phyloP scores from a whole-genome alignment of 2,329 filamentous ascomycete genomes.

The Ceratocystiopsis brevicomis region DNA sequence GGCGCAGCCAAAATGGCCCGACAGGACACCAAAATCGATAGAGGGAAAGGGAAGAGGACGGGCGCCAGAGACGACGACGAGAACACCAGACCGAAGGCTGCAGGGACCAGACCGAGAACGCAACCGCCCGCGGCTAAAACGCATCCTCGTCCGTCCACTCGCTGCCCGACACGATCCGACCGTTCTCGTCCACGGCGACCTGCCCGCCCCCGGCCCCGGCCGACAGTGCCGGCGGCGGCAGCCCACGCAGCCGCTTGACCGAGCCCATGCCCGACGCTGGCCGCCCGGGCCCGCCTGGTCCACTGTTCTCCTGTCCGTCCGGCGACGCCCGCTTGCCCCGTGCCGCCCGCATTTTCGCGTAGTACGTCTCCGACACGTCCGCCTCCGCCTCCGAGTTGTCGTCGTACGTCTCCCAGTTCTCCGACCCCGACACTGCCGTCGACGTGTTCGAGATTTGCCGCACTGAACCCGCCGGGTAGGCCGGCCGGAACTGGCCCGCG shows the following conservation, averaged over 20 bases:
- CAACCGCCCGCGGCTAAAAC: slow-evolving; percentile 19
- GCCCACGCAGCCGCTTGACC: slow-evolving; percentile 33
- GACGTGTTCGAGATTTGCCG: slow-evolving; percentile 61
- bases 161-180: slow-evolving; percentile 43
- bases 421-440: slow-evolving; percentile 62
- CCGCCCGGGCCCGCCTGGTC: neutral
- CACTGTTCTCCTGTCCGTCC: slow-evolving; percentile 15
- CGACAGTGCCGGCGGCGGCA: slow-evolving; percentile 25
- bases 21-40: neutral
- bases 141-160: slow-evolving; percentile 50
- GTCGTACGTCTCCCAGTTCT: slow-evolving; percentile 97
- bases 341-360: slow-evolving; percentile 54
- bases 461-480: slow-evolving; percentile 14
- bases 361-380: slow-evolving; percentile 62
- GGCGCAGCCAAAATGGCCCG: too few relatives aligned
- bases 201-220: slow-evolving; percentile 23
- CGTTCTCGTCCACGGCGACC: slow-evolving; percentile 35
- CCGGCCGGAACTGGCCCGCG: slow-evolving; percentile 1
- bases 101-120: neutral
- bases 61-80: neutral
- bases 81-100: neutral
- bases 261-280: slow-evolving; percentile 17
- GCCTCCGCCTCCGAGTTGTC: slow-evolving; percentile 60
- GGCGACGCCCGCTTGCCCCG: slow-evolving; percentile 44
- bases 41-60: too few relatives aligned